phyloP scores from a whole-genome alignment of 371 early-diverging fungal species.

The Nematocida sp. region DNA sequence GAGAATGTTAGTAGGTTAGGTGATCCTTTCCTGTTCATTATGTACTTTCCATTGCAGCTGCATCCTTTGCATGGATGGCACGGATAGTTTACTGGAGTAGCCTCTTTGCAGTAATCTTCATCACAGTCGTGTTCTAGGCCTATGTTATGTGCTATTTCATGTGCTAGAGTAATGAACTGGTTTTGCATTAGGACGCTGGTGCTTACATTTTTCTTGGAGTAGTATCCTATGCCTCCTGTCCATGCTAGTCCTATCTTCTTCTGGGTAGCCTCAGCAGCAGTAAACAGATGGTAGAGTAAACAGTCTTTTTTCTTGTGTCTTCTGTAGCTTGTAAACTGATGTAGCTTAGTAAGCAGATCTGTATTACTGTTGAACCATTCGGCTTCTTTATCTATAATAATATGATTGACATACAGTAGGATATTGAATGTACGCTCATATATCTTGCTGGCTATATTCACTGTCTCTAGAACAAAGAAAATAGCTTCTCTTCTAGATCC shows the following conservation, averaged over 20 bases:
- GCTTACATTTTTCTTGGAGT: constrained; percentile 20
- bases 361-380: constrained; percentile 33
- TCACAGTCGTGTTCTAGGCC: constrained; percentile 50
- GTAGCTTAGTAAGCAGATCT: constrained; percentile 14
- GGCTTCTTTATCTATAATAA: constrained; percentile 39
- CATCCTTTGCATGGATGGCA: constrained; percentile 50
- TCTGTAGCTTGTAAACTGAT: constrained; percentile 19
- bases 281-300: constrained; percentile 37
- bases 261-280: not conserved
- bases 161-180: constrained; percentile 48
- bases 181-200: constrained; percentile 33
- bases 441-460: constrained; percentile 42
- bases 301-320: constrained; percentile 26
- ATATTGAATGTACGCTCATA: constrained; percentile 41
- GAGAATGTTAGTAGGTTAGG: constrained; percentile 38
- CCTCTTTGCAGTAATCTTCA: constrained; percentile 16
- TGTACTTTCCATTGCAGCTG: constrained; percentile 38
- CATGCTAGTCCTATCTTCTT: constrained; percentile 46
- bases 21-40: constrained; percentile 25
- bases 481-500: constrained; percentile 24
- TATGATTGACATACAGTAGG: constrained; percentile 30
- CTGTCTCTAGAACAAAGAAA: constrained; percentile 37
- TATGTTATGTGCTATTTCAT: constrained; percentile 45
- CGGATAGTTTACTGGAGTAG: constrained; percentile 8
- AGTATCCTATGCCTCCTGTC: constrained; percentile 29